Base-by-base conservation (phyloP, 2,329 filamentous ascomycete genomes). In the Sphaerulina vaccinii region DNA sequence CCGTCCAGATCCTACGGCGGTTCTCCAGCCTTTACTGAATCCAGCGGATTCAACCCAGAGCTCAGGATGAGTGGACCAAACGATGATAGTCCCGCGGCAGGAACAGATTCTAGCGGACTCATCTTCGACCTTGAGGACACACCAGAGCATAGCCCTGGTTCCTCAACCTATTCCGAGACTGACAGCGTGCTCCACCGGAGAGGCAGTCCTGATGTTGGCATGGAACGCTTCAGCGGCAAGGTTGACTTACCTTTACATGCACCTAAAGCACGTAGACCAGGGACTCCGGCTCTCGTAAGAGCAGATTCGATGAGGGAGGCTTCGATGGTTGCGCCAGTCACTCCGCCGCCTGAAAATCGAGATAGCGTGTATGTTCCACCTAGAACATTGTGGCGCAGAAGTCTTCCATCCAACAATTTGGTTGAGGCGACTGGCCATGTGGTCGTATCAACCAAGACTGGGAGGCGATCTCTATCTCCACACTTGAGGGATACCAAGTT, bases 401-500 rank as follows among this genome's bases (percentile, higher is more conserved):
- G 51, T 32, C n/a, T 48, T 39, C 52, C 51, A 15, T 36, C 37
- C 11, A 39, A 43, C 46, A 35, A 48, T 18, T n/a, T 50, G 9
- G 18, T 13, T 11, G 11, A 16, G 45, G 36, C 21, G n/a, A 10
- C 35, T 1, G 36, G 40, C 6, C 23, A 23, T 10, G 35, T 37
- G 23, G n/a, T n/a, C n/a, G n/a, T n/a, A n/a, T n/a, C n/a, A n/a
- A n/a, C n/a, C n/a, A n/a, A n/a, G n/a, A n/a, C n/a, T n/a, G n/a
- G n/a, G n/a, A n/a, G n/a, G n/a, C n/a, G n/a, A n/a, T n/a, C n/a
- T n/a, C n/a, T n/a, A n/a, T n/a, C n/a, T n/a, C n/a, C n/a, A n/a
- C n/a, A n/a, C n/a, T n/a, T n/a, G 7, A 38, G 61, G 23, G 47
- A 60, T 32, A 63, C 56, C 1, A 46, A n/a, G 16, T 63, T 60